Percentiles rank a stretch among this genome's conserved stretches.
Evolutionary conservation across 108 stramenopile genomes (phyloP).

Genomic region (Schizochytrium sp.): DNA sequence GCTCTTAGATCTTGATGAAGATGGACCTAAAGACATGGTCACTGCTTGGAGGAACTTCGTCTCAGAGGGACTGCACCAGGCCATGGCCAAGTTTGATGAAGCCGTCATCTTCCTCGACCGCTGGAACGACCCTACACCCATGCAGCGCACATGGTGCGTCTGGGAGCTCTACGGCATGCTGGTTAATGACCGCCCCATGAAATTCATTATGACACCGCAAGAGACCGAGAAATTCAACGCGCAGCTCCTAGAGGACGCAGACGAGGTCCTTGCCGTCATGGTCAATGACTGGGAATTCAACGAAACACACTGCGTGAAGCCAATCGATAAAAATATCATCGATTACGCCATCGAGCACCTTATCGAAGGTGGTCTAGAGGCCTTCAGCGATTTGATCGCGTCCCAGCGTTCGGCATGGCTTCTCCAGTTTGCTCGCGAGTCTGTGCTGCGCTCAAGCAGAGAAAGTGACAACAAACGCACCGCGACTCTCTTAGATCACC

Average conservation of each 20-base stretch:
- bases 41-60: neutral
- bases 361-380: neutral
- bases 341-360: neutral
- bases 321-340: neutral
- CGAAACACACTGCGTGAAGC: neutral
- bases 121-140: neutral
- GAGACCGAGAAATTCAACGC: neutral
- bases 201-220: neutral
- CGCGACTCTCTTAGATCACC: no score
- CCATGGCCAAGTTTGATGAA: constrained; percentile 13
- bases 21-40: neutral
- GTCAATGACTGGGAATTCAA: neutral
- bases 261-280: neutral
- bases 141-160: constrained; percentile 27
- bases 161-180: neutral
- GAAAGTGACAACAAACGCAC: no score
- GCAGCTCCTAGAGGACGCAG: neutral
- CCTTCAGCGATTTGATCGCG: neutral
- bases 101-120: neutral
- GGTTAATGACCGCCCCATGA: neutral
- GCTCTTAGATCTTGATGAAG: neutral
- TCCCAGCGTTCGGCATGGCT: neutral
- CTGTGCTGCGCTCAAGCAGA: no score
- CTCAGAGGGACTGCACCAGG: neutral
- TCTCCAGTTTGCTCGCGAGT: no score